Conservation (phyloP, 768 basidiomycete species). For the Mycena polygramma region DNA sequence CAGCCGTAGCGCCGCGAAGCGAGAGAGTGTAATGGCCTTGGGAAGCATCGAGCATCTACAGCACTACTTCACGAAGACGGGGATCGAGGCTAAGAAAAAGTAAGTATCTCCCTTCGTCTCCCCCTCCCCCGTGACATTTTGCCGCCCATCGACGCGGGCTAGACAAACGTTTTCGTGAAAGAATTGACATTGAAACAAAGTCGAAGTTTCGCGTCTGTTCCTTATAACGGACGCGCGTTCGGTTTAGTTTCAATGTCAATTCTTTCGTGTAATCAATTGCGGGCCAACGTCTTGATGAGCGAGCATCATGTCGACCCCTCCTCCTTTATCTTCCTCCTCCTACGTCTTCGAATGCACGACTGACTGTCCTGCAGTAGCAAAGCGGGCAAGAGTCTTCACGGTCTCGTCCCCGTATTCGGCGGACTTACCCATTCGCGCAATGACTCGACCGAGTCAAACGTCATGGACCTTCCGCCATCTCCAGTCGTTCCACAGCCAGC, state of each 20-base stretch:
- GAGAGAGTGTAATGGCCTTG: slow-evolving; percentile 92
- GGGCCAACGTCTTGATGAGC: slow-evolving; percentile 16
- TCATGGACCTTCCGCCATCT: slow-evolving; percentile 76
- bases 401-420: slow-evolving; percentile 84
- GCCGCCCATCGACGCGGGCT: slow-evolving; percentile 24
- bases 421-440: slow-evolving; percentile 62
- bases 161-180: slow-evolving; percentile 32
- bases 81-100: slow-evolving; percentile 80
- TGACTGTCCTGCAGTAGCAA: slow-evolving; percentile 32
- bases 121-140: slow-evolving; percentile 15
- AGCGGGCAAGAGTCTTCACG: slow-evolving; percentile 67
- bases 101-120: slow-evolving; percentile 52
- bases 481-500: slow-evolving; percentile 66
- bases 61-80: slow-evolving; percentile 93
- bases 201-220: slow-evolving; percentile 24
- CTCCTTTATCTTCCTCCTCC: neutral
- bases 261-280: slow-evolving; percentile 31
- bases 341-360: slow-evolving; percentile 32
- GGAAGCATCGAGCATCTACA: slow-evolving; percentile 98
- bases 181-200: slow-evolving; percentile 37
- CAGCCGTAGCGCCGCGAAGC: slow-evolving; percentile 91
- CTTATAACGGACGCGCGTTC: slow-evolving; percentile 13
- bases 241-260: slow-evolving; percentile 36
- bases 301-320: slow-evolving; percentile 27
- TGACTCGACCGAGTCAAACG: slow-evolving; percentile 52